These are phyloP conservation scores for Carallia pectinifolia DNA, from an alignment of 345 rosid species.

Conservation along the genomic window DNA sequence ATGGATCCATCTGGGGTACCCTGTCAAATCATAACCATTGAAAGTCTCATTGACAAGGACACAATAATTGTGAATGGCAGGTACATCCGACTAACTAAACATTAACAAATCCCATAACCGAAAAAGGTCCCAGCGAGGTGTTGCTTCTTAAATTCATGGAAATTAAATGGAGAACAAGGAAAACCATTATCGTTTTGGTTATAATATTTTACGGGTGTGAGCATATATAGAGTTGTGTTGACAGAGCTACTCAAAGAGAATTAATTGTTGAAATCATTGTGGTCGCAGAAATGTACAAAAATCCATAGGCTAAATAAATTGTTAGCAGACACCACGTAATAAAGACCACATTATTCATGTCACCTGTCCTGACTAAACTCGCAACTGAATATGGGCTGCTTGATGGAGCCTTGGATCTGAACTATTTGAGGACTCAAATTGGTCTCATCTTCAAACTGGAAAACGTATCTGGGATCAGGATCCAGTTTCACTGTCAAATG, in stretches of 20 bases:
- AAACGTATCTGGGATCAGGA: conserved; percentile 93
- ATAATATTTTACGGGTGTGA: not conserved
- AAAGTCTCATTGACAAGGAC: conserved; percentile 34
- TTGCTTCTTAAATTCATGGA: conserved; percentile 3
- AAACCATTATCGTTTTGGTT: no score
- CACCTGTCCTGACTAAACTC: conserved; percentile 91
- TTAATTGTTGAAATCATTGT: not conserved
- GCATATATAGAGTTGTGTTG: not conserved
- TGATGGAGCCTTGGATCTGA: conserved; percentile 88
- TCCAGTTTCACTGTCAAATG: conserved; percentile 84
- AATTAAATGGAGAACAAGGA: no score
- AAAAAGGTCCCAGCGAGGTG: not conserved
- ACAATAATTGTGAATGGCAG: conserved; percentile 13
- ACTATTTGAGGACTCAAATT: conserved; percentile 86
- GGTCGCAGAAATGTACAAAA: not conserved
- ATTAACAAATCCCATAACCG: not conserved
- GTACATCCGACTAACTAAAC: conserved; percentile 4
- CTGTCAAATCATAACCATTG: conserved; percentile 43
- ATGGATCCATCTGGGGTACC: conserved; percentile 64
- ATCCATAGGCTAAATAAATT: not conserved
- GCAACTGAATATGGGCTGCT: conserved; percentile 95
- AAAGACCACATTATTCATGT: conserved; percentile 18
- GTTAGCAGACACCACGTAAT: not conserved
- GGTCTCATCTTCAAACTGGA: conserved; percentile 89
- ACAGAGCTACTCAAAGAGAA: not conserved